phyloP scores from a whole-genome alignment of 2,329 filamentous ascomycete species.

The Paecilomyces dactylethromorphus region DNA sequence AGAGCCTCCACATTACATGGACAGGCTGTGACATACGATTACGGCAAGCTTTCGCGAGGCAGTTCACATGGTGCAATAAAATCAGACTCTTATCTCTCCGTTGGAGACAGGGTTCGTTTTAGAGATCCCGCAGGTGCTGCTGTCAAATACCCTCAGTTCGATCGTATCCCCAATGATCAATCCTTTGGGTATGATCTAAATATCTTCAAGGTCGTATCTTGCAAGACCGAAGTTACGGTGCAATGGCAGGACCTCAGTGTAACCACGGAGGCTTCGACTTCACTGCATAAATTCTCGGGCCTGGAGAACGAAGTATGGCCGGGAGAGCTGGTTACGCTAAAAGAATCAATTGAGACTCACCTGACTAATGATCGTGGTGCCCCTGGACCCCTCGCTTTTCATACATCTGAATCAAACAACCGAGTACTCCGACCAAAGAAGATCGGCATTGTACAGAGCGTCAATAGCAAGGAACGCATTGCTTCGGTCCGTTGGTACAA shows the following conservation, averaged over 20 bases:
- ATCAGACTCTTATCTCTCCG: constrained; percentile 27
- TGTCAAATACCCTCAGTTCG: constrained; percentile 46
- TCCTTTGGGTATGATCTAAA: constrained; percentile 54
- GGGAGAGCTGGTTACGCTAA: constrained; percentile 48
- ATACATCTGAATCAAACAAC: not conserved
- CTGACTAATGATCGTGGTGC: constrained; percentile 4
- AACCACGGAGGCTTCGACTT: constrained; percentile 39
- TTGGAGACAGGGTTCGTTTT: constrained; percentile 49
- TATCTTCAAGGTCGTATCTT: constrained; percentile 46
- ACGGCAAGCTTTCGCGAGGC: constrained; percentile 10
- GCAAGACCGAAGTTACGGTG: constrained; percentile 45
- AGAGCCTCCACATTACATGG: constrained; percentile 13
- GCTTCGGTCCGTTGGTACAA: constrained; percentile 51
- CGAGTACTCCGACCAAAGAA: constrained; percentile 35
- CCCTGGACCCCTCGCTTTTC: constrained; percentile 1
- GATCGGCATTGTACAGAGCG: constrained; percentile 52
- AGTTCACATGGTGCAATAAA: constrained; percentile 1
- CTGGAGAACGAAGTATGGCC: constrained; percentile 52
- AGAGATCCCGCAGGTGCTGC: constrained; percentile 45
- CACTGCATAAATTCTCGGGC: constrained; percentile 25
- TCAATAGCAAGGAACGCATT: constrained; percentile 50
- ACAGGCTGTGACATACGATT: constrained; percentile 17
- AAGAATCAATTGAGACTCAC: constrained; percentile 28
- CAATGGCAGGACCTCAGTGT: constrained; percentile 54
- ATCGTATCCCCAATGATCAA: constrained; percentile 39